Evolutionary conservation across 2,329 filamentous ascomycete genomes (phyloP).

Genomic region (Ceratocystis eucalypticola): DNA sequence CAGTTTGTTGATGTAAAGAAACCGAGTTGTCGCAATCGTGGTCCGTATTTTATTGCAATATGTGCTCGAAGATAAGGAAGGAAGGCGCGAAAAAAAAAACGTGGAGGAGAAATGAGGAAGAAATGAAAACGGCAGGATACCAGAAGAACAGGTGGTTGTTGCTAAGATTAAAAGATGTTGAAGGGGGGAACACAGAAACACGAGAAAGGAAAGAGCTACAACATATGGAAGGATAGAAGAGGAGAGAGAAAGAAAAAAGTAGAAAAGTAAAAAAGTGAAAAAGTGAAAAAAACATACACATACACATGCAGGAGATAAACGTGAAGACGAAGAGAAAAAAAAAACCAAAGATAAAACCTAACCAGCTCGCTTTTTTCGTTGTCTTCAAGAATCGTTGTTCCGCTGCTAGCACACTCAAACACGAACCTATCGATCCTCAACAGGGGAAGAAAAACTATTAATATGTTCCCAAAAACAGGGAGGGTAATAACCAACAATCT

Average conservation of each 20-base stretch:
- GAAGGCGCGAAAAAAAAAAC: neutral
- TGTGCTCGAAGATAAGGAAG: neutral
- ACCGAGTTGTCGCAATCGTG: neutral
- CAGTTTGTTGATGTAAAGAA: neutral
- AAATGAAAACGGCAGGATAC: neutral
- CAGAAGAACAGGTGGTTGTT: neutral
- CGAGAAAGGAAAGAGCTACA: neutral
- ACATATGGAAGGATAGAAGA: neutral
- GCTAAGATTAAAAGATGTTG: neutral
- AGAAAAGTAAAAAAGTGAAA: neutral
- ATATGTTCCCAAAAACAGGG: neutral
- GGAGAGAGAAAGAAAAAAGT: neutral
- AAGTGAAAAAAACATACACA: neutral
- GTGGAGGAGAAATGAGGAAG: neutral
- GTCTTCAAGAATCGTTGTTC: neutral
- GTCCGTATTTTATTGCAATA: neutral
- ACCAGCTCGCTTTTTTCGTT: neutral
- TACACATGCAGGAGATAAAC: neutral
- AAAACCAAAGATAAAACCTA: neutral
- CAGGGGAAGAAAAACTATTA: neutral
- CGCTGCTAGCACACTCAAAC: neutral
- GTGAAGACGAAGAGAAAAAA: neutral
- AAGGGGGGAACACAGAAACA: neutral
- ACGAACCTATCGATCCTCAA: neutral
- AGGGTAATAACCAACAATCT: neutral